A percentile compares a stretch with the other conserved stretches of the same genome.
These are phyloP conservation scores for Mentha longifolia DNA, from an alignment of 257 asterid genomes.

Conservation along the genomic window DNA sequence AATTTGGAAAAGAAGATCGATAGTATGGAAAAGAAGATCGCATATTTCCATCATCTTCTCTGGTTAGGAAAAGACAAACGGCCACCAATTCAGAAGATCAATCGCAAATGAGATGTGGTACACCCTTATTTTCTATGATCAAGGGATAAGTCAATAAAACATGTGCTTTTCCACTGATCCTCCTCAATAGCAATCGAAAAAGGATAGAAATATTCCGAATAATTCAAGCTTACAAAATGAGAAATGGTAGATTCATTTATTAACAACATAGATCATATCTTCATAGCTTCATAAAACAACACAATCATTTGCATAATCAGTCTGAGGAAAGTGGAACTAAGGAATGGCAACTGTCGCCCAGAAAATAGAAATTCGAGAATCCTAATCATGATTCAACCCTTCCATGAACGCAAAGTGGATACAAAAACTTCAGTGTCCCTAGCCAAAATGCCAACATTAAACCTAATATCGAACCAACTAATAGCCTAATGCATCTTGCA, in stretches of 20 bases:
- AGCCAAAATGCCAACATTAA: background rate
- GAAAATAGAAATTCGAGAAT: background rate
- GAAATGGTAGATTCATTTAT: background rate
- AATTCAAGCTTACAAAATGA: background rate
- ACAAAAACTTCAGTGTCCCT: background rate
- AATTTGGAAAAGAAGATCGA: background rate
- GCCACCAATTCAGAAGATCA: background rate
- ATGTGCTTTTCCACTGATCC: background rate
- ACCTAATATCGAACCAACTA: constrained; percentile 2
- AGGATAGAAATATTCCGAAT: background rate
- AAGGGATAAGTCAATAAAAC: background rate
- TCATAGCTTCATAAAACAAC: background rate
- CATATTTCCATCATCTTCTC: background rate
- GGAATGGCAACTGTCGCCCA: constrained; percentile 6
- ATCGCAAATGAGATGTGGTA: background rate
- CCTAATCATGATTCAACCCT: background rate
- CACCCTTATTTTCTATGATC: background rate
- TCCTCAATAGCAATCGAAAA: background rate
- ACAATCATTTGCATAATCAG: background rate
- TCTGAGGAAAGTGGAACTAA: background rate
- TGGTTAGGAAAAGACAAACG: background rate
- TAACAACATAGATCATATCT: background rate
- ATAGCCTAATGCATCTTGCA: too few relatives aligned
- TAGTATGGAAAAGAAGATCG: background rate
- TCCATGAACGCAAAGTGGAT: constrained; percentile 7